Conservation (phyloP, 106 monocot species). For the Apostasia ramifera region DNA sequence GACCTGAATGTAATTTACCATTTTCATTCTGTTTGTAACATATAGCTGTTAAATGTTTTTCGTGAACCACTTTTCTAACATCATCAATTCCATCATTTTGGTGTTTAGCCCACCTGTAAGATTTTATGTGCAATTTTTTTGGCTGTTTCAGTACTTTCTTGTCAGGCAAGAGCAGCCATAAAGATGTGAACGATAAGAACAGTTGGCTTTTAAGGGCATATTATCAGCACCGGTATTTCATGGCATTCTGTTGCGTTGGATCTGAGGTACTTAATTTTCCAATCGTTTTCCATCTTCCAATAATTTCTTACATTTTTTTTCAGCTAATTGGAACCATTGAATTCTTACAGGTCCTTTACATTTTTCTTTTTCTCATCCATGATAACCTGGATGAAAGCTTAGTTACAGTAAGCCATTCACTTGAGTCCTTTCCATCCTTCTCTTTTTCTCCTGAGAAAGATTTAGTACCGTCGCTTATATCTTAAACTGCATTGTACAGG, state of each 20-base stretch:
- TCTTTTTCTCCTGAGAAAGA: not conserved
- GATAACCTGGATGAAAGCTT: slow-evolving; percentile 47
- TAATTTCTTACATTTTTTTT: not conserved
- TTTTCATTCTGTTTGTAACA: too few species aligned
- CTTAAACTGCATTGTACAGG: slow-evolving; percentile 27
- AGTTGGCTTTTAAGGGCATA: slow-evolving; percentile 86
- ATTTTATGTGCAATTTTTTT: not conserved
- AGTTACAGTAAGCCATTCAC: slow-evolving; percentile 39
- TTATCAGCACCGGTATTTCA: slow-evolving; percentile 71
- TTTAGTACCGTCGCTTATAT: not conserved
- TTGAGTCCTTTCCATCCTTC: not conserved
- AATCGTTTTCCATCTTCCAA: not conserved
- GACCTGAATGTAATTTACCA: too few species aligned
- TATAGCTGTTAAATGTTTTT: too few species aligned
- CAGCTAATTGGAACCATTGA: not conserved
- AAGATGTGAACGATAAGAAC: slow-evolving; percentile 77
- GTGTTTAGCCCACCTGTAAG: not conserved
- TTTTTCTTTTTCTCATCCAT: slow-evolving; percentile 67
- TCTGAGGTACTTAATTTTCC: slow-evolving; percentile 53
- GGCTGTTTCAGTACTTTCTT: slow-evolving; percentile 64
- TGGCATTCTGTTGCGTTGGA: slow-evolving; percentile 94
- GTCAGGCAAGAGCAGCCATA: slow-evolving; percentile 90
- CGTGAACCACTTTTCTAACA: too few species aligned
- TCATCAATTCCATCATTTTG: not conserved
- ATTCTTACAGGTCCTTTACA: slow-evolving; percentile 67